Conservation (phyloP, 441 rosid genomes). For the Iberis amara region DNA sequence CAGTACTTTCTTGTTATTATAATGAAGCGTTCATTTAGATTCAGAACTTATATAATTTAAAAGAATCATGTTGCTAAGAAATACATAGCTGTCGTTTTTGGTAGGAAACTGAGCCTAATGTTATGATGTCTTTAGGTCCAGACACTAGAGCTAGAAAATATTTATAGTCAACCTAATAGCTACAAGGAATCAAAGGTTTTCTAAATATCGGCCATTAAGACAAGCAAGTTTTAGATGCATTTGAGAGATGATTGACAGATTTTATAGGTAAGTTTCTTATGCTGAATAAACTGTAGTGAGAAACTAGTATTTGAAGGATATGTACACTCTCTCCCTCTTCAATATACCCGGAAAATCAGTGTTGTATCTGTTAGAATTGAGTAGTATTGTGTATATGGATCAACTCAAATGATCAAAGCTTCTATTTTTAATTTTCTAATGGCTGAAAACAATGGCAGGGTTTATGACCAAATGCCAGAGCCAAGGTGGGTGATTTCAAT, state of each 20-base stretch:
- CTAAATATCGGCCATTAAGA: too few species aligned
- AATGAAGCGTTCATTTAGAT: not conserved
- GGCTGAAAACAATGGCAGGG: conserved; percentile 46
- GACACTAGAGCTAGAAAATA: not conserved
- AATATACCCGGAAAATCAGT: too few species aligned
- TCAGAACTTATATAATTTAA: not conserved
- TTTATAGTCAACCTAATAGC: not conserved
- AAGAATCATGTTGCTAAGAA: too few species aligned
- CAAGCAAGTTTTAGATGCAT: too few species aligned
- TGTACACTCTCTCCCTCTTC: too few species aligned
- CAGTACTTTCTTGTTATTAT: too few species aligned
- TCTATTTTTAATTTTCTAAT: conserved; percentile 14
- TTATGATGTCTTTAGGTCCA: not conserved
- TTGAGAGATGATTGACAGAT: too few species aligned
- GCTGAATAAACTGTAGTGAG: too few species aligned
- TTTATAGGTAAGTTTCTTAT: too few species aligned
- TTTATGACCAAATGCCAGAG: conserved; percentile 97
- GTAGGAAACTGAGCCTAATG: not conserved
- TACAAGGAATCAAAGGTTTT: not conserved
- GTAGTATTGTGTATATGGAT: not conserved
- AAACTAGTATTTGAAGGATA: too few species aligned
- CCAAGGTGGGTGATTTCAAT: conserved; percentile 97
- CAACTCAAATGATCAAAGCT: not conserved
- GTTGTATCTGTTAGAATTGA: not conserved
- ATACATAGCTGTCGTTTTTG: too few species aligned